These are phyloP conservation scores for Leucaena leucocephala DNA, from an alignment of 306 rosid genomes.

Conservation along the genomic window DNA sequence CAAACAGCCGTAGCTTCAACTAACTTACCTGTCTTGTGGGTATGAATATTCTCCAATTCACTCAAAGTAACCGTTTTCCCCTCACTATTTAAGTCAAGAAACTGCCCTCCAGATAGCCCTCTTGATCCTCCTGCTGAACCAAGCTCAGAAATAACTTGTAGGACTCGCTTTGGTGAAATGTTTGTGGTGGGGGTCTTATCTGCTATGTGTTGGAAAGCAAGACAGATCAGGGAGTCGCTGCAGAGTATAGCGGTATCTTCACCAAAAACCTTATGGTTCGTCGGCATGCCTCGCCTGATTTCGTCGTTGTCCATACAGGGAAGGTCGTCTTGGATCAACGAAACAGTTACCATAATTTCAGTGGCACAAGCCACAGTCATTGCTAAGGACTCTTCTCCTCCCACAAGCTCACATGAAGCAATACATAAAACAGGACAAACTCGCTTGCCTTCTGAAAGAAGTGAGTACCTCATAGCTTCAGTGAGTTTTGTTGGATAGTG, in stretches of 20 bases:
- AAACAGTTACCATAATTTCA: slow-evolving; percentile 45
- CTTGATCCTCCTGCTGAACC: slow-evolving; percentile 42
- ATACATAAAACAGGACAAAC: slow-evolving; percentile 42
- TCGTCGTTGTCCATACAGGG: slow-evolving; percentile 54
- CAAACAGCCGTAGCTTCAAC: slow-evolving; percentile 46
- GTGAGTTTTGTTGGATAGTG: slow-evolving; percentile 35
- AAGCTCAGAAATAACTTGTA: slow-evolving; percentile 38
- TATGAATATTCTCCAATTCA: slow-evolving; percentile 44
- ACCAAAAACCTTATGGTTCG: slow-evolving; percentile 43
- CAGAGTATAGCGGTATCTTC: slow-evolving; percentile 37
- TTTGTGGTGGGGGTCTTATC: slow-evolving; percentile 17
- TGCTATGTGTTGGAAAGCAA: slow-evolving; percentile 39
- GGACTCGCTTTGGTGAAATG: slow-evolving; percentile 21
- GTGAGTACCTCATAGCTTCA: slow-evolving; percentile 46
- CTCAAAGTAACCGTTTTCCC: slow-evolving; percentile 32
- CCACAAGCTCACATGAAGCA: slow-evolving; percentile 45
- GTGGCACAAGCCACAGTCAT: slow-evolving; percentile 43
- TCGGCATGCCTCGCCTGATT: slow-evolving; percentile 33
- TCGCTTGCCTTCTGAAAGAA: slow-evolving; percentile 34
- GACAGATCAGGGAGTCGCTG: slow-evolving; percentile 42
- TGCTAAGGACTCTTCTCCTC: slow-evolving; percentile 43
- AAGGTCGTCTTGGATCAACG: slow-evolving; percentile 45
- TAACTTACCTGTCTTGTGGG: slow-evolving; percentile 41
- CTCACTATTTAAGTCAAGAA: slow-evolving; percentile 33
- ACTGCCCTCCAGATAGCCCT: slow-evolving; percentile 50